Conservation (phyloP, 371 early-diverging fungal species). For the Mucor racemosus region DNA sequence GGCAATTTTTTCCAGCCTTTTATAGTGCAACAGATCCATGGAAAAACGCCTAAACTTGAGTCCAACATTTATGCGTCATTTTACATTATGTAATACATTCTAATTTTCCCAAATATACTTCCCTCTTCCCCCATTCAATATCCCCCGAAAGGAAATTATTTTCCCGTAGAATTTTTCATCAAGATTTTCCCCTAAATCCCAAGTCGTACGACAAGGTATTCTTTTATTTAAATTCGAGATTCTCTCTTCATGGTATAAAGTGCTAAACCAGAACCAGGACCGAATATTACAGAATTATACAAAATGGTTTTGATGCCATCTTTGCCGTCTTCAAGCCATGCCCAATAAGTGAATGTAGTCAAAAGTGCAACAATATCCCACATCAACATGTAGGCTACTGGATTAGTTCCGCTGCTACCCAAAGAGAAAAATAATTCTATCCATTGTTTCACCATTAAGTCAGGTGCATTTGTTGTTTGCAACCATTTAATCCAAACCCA, state of each 20-base stretch:
- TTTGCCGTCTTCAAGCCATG: conserved; percentile 15
- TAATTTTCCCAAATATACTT: background rate
- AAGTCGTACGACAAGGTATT: background rate
- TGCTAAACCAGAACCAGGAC: conserved; percentile 20
- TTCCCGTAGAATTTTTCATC: background rate
- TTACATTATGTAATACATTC: background rate
- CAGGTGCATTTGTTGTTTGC: conserved; percentile 10
- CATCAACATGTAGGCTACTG: conserved; percentile 21
- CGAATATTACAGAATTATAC: background rate
- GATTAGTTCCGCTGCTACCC: background rate
- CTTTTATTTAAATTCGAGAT: conserved; percentile 13
- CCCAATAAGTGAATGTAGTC: conserved; percentile 16
- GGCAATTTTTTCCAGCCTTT: conserved; percentile 6
- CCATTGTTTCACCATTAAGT: conserved; percentile 15
- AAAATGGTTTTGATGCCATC: conserved; percentile 4
- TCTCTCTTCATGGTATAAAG: conserved; percentile 19
- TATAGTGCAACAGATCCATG: background rate
- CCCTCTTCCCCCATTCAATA: background rate
- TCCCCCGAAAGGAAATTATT: conserved; percentile 8
- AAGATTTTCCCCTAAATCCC: background rate
- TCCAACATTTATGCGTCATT: conserved; percentile 8
- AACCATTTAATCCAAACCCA: conserved; percentile 25
- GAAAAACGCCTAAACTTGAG: background rate
- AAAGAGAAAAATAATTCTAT: conserved; percentile 15
- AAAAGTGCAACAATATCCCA: conserved; percentile 15